A percentile compares a stretch with the other conserved stretches of the same genome.
phyloP scores from a whole-genome alignment of 2,329 filamentous ascomycete genomes.

The Ophiostoma himal-ulmi region DNA sequence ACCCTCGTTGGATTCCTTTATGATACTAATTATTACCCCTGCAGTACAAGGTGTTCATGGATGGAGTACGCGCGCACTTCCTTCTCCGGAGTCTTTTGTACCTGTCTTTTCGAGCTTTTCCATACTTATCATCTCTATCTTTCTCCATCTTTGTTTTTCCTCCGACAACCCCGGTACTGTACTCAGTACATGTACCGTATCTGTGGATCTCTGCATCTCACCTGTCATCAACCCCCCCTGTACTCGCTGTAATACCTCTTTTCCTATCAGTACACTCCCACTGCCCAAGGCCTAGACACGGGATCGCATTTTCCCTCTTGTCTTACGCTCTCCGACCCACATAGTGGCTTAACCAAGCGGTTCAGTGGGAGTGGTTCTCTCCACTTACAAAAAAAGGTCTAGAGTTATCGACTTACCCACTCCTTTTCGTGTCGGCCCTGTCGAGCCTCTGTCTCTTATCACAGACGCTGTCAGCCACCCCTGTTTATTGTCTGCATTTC shows the following conservation, averaged over 20 bases:
- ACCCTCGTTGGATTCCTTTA: too few relatives aligned
- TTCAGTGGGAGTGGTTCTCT: not conserved
- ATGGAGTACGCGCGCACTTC: not conserved
- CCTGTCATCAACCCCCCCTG: not conserved
- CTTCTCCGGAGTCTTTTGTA: not conserved
- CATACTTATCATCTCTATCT: not conserved
- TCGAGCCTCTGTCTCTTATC: not conserved
- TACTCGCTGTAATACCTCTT: not conserved
- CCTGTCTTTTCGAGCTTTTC: not conserved
- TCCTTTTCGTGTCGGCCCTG: not conserved
- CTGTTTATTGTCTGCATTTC: slow-evolving; percentile 4
- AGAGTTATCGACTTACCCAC: not conserved
- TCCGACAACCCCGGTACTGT: not conserved
- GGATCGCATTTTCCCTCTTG: not conserved
- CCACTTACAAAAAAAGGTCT: not conserved
- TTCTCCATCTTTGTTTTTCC: not conserved
- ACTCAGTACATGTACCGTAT: not conserved
- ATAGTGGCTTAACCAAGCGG: not conserved
- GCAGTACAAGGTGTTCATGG: not conserved
- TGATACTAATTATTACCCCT: not conserved
- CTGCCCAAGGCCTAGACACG: not conserved
- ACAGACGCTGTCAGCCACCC: not conserved
- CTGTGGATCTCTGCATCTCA: not conserved
- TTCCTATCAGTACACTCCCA: not conserved
- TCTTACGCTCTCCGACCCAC: not conserved